Conservation (phyloP, 2,329 filamentous ascomycete species). For the Parastagonospora nodorum region DNA sequence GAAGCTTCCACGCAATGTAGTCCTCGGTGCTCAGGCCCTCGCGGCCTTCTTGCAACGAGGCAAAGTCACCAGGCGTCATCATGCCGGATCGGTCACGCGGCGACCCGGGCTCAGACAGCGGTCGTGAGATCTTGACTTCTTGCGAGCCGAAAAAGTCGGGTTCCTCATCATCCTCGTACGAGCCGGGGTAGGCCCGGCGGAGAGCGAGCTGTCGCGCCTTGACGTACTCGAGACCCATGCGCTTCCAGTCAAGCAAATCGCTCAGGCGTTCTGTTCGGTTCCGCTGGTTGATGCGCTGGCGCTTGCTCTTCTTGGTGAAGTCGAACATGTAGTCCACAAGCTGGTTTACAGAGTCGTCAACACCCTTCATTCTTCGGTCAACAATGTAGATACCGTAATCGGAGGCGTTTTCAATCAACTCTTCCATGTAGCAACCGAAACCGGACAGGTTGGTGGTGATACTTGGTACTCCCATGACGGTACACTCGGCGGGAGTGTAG, state of each 20-base stretch:
- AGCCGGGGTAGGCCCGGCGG: slow-evolving; percentile 85
- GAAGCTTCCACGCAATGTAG: slow-evolving; percentile 96
- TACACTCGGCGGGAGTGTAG: slow-evolving; percentile 97
- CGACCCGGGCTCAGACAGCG: slow-evolving; percentile 91
- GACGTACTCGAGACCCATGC: slow-evolving; percentile 99
- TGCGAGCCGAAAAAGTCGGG: slow-evolving; percentile 90
- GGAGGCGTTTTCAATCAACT: slow-evolving; percentile 94
- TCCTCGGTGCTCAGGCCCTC: slow-evolving; percentile 95
- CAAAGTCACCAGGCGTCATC: slow-evolving; percentile 99
- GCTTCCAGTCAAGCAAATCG: slow-evolving; percentile 97
- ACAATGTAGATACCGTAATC: slow-evolving; percentile 99
- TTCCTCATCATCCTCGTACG: slow-evolving; percentile 77
- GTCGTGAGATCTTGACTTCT: slow-evolving; percentile 93
- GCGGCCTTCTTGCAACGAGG: slow-evolving; percentile 89
- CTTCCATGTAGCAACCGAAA: slow-evolving; percentile 99
- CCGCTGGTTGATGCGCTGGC: slow-evolving; percentile 97
- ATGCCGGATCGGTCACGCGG: slow-evolving; percentile 89
- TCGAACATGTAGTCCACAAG: slow-evolving; percentile 91
- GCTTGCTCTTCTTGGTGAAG: slow-evolving; percentile 88
- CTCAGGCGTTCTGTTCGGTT: slow-evolving; percentile 95
- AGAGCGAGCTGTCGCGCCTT: slow-evolving; percentile 94
- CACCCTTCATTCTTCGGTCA: slow-evolving; percentile 89
- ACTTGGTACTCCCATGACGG: slow-evolving; percentile 97
- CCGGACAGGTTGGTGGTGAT: slow-evolving; percentile 98
- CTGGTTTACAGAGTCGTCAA: slow-evolving; percentile 97